Evolutionary conservation across 495 filamentous ascomycete genomes (phyloP).

Genomic region (Sporormia fimetaria): DNA sequence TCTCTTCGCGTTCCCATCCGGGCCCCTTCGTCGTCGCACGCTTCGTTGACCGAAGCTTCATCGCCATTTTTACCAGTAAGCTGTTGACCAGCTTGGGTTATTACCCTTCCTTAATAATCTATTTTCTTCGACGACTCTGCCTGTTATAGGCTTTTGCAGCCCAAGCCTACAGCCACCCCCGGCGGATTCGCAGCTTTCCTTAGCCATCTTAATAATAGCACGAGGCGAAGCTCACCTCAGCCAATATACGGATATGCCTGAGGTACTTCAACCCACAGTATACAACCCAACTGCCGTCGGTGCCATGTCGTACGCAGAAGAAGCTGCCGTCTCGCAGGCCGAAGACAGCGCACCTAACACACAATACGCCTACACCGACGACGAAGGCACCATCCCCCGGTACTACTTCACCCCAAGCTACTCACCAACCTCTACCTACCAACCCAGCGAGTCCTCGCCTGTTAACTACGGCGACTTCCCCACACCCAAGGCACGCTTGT

Average conservation of each 20-base stretch:
- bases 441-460: slow-evolving; percentile 16
- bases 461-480: slow-evolving; percentile 19
- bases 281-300: slow-evolving; percentile 48
- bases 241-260: slow-evolving; percentile 46
- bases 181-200: slow-evolving; percentile 13
- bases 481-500: slow-evolving; percentile 13
- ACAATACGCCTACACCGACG: slow-evolving; percentile 65
- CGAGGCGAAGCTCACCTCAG: slow-evolving; percentile 26
- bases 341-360: slow-evolving; percentile 63
- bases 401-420: slow-evolving; percentile 26
- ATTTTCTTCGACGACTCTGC: slow-evolving; percentile 6
- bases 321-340: slow-evolving; percentile 44
- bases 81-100: slow-evolving; percentile 28
- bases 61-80: slow-evolving; percentile 13
- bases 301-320: slow-evolving; percentile 21
- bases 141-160: slow-evolving; percentile 14
- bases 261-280: slow-evolving; percentile 47
- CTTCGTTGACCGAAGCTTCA: slow-evolving; percentile 34
- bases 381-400: slow-evolving; percentile 38
- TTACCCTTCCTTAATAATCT: slow-evolving; percentile 20
- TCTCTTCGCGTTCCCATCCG: slow-evolving; percentile 23
- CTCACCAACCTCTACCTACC: slow-evolving; percentile 20
- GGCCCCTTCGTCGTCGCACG: slow-evolving; percentile 5
- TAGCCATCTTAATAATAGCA: slow-evolving; percentile 27
- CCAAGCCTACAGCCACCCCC: neutral